Evolutionary conservation across 2,329 filamentous ascomycete species (phyloP), one percentile per base, ranked within the genome.

Genomic region (Fusarium albidum): DNA sequence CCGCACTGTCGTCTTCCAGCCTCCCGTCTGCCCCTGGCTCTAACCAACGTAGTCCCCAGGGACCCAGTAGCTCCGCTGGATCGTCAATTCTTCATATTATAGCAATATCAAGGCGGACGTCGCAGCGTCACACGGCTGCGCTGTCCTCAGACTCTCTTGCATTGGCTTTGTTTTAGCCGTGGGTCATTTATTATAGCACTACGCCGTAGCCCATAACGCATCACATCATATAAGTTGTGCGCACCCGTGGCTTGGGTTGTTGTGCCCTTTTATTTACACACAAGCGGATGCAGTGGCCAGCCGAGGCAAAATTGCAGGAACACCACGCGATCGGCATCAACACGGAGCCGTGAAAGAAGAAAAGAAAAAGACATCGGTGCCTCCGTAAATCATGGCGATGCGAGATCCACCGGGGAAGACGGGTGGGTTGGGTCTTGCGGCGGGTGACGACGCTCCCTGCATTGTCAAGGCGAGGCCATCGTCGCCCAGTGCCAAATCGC

Each of bases 71-170:
- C 41, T 61, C 34, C 42, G 35, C 18, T 18, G 50, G 58, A 61
- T 61, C 58, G 33, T 43, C 58, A 40, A 59, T 44, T 55, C 53
- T 29, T 61, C 57, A 61, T 61, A 44, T 59, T 49, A 55, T 55
- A 28, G 42, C 50, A 49, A 61, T 61, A 44, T 59, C 54, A 55
- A 59, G 32, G 42, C 50, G 54, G 34, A 58, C 37, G 49, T 55
- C 11, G 47, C 33, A 31, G 32, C 47, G 37, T 55, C 41, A 42
- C 42, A 49, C 33, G 44, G 35, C 41, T 54, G 38, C 26, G 31
- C 44, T 41, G 11, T 61, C 59, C 53, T 45, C 42, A 49, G 35
- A 18, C 38, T 59, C 38, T 59, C 28, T 44, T 57, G 47, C 57
- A 60, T 60, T 45, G 45, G 26, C 29, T 9, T 12, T 9, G 5